These are phyloP conservation scores for Penicillium nucicola DNA, from an alignment of 495 filamentous ascomycete species.

Conservation along the genomic window DNA sequence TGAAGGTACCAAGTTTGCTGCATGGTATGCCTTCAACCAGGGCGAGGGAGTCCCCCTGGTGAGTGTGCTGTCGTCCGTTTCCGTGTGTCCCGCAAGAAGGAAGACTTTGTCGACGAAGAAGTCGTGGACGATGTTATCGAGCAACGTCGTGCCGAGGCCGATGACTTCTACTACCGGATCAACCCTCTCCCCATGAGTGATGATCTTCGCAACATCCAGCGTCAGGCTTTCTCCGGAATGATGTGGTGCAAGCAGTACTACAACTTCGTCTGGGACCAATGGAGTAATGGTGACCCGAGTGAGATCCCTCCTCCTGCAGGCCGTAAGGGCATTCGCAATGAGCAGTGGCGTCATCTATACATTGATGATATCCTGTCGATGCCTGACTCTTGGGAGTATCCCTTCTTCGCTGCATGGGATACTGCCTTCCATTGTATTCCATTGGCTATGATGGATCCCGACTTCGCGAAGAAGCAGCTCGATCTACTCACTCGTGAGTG, in stretches of 20 bases:
- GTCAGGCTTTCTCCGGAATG: conserved; percentile 93
- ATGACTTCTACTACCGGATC: conserved; percentile 92
- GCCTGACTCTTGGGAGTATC: conserved; percentile 98
- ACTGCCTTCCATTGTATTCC: conserved; percentile 96
- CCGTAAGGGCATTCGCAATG: conserved; percentile 78
- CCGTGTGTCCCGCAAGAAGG: conserved; percentile 69
- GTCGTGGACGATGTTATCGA: conserved; percentile 90
- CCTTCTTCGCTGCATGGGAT: conserved; percentile 98
- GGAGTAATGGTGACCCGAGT: conserved; percentile 76
- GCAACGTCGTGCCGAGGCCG: conserved; percentile 77
- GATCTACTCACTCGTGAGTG: conserved; percentile 94
- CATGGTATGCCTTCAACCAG: conserved; percentile 90
- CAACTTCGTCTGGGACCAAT: conserved; percentile 95
- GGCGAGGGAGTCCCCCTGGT: conserved; percentile 81
- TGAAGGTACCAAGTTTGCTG: conserved; percentile 83
- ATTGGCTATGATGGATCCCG: conserved; percentile 93
- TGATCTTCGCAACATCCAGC: conserved; percentile 90
- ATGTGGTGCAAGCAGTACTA: conserved; percentile 98
- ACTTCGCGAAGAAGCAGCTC: conserved; percentile 96
- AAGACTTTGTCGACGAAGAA: conserved; percentile 85
- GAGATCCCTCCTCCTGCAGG: conserved; percentile 79
- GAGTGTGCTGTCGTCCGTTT: conserved; percentile 96
- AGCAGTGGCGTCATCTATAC: conserved; percentile 88
- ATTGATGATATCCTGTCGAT: conserved; percentile 94
- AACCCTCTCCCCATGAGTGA: conserved; percentile 93